Evolutionary conservation across 2,329 filamentous ascomycete genomes (phyloP), one percentile per base, ranked within the genome.

Genomic region (Cordyceps farinosa): DNA sequence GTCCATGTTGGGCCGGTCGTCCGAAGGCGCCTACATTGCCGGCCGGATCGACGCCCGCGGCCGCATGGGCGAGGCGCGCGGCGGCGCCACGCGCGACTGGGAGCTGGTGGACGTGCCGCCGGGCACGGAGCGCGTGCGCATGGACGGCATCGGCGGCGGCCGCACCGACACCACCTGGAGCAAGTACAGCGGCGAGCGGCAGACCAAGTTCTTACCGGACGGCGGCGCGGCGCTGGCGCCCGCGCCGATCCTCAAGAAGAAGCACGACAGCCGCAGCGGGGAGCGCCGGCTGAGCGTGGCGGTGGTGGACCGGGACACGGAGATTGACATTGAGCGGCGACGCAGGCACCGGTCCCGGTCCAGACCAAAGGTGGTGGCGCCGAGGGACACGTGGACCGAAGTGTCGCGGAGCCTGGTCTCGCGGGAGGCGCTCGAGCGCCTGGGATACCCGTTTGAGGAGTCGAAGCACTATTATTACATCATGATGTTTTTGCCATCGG

Each of bases 401-500:
- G 92, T 99, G 69, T 96, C 94, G 52, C 97, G 96, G 77, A 93
- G 97, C 69, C 78, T 98, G 42, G 91, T 98, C 17, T 82, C 89
- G 64, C 87, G 89, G 59, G 92, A 97, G 73, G 95, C 95, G 22
- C 90, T 98, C 67, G 89, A 96, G 69, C 82, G 89, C 70, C 79
- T 88, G 72, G 91, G 91, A 3, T 98, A 97, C 75, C 87, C 91
- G 65, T 98, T 88, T 72, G 92, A 97, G 73, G 93, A 98, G 81
- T 95, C 91, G 0, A 89, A 92, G 61, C 86, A 84, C 66, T 96
- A 92, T 76, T 98, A 90, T 77, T 98, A 97, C 75, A 87, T 98
- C 52, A 94, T 97, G 80, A 87, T 94, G 66, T 97, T 96, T 74
- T 82, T 99, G 60, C 70, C 84, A 78, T 92, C 95, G 73, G 93